These are phyloP conservation scores for Smithsoniella earleae DNA, from an alignment of 163 green algal genomes.

Conservation along the genomic window DNA sequence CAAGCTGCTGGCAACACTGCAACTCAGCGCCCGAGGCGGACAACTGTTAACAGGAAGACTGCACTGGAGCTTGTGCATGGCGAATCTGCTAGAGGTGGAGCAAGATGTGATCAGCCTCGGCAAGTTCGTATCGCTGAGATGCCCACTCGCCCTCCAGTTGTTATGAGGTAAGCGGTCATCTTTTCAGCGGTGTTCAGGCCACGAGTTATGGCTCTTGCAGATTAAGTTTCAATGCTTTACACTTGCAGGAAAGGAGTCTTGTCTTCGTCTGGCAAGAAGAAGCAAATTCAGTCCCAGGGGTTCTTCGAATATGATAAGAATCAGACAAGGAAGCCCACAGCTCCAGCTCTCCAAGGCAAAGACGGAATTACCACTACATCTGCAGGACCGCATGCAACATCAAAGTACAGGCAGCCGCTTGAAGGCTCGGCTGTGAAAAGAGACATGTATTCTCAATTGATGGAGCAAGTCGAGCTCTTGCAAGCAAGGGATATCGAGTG, in stretches of 20 bases:
- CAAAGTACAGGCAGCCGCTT: not conserved
- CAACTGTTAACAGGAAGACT: not conserved
- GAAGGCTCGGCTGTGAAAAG: not conserved
- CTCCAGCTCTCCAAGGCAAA: too few relatives aligned
- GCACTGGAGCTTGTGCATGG: conserved; percentile 15
- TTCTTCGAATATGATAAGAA: too few relatives aligned
- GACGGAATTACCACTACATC: too few relatives aligned
- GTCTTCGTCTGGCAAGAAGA: too few relatives aligned
- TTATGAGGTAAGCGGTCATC: too few relatives aligned
- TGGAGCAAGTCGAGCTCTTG: not conserved
- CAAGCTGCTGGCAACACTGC: too few relatives aligned
- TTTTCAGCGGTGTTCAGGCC: too few relatives aligned
- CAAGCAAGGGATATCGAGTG: not conserved
- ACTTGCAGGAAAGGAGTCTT: too few relatives aligned
- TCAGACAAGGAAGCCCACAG: too few relatives aligned
- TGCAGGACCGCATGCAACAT: too few relatives aligned
- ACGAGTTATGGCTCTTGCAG: not conserved
- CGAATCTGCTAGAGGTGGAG: not conserved
- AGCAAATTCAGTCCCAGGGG: too few relatives aligned
- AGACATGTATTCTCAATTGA: not conserved
- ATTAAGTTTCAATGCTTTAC: not conserved
- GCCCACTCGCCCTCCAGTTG: not conserved
- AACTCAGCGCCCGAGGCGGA: not conserved
- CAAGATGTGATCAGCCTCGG: not conserved
- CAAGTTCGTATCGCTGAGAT: not conserved